Base-by-base conservation (phyloP, 2,329 filamentous ascomycete genomes). In the Hypoxylon sp. region DNA sequence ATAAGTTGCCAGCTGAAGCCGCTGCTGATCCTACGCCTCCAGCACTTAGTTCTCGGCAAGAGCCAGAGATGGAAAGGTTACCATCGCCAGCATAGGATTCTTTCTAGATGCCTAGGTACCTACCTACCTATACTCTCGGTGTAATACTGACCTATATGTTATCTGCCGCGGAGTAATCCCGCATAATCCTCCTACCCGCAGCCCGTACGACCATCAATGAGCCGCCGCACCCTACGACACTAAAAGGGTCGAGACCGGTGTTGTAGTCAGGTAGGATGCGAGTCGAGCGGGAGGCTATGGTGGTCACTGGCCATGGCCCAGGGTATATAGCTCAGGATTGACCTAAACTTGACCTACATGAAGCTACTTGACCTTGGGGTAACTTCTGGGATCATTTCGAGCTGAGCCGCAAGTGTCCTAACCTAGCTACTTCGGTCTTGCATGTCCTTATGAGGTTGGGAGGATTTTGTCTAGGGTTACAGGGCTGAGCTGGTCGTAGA, bases 401-500 rank as follows among this genome's bases (percentile, higher is more conserved):
- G 34, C 19, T 20, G 34, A 54, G 49, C 54, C 44, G 43, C 44
- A 54, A 26, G 10, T 11, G n/a, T 8, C 6, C 24, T 44, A 19
- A 15, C 6, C 24, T 44, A 19, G 13, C 20, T 47, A 6, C 37
- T 41, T 41, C n/a, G 7, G 15, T 1, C n/a, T n/a, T 10, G 8
- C 8, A 19, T 5, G 37, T 19, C 37, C n/a, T 41, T 41, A 15
- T 10, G 32, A 34, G 13, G 32, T n/a, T n/a, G 4, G 37, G 37
- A 41, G 37, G 37, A 41, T 41, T 19, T 2, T 41, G n/a, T 19
- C n/a, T 19, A 41, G 17, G 37, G 19, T 19, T n/a, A 19, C 37
- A 54, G 28, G 49, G 56, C 56, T 54, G 32, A 54, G 50, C 1
- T 41, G 46, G 37, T 41, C 37, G 28, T 19, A 22, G 24, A 28